Evolutionary conservation across 129 eudicot species (phyloP), one percentile per base, ranked within the genome.

Genomic region (carrot (Daucus carota)): DNA sequence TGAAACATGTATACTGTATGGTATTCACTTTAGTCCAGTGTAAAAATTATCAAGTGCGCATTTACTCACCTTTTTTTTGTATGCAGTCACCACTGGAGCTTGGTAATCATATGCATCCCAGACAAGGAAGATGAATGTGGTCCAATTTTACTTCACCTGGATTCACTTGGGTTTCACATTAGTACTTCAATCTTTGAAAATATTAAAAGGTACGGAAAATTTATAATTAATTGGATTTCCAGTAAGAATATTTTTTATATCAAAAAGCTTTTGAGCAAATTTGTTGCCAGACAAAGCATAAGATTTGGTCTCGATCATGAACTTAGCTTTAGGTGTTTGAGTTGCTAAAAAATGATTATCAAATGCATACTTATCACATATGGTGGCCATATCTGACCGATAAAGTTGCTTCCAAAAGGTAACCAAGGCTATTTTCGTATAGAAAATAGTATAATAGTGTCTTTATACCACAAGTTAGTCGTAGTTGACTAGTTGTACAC

Each of bases 61-160:
- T 3, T 63, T 29, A 31, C 31, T 6, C 26, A 24, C 7, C 20
- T 12, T 14, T 17, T 36, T 32, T 18, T 10, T n/a, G 17, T 65
- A 18, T 86, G 66, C 88, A 94, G 98, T 59, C 84, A 73, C 22
- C 98, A 94, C 76, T 94, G 98, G 98, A 94, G 98, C 89, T 81
- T 94, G 84, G 88, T 83, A 22, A 91, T 91, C 62, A 87, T 94
- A 45, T 91, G 97, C 73, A 81, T 91, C 45, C 97, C 98, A 63
- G 79, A 83, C 54, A 87, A 87, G 81, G 85, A 84, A 76, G 93
- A 87, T 73, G 89, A 81, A 78, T 79, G 85, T 12, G 96, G 92
- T 8, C 96, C 92, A 3, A 73, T 91, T 73, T 45, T 91, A 73
- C 96, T 94, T 75, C 98, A 94, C 82, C 75, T 94, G 84, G 98